Base-by-base conservation (phyloP, 2,329 filamentous ascomycete genomes). In the Ophiostoma perfectum region DNA sequence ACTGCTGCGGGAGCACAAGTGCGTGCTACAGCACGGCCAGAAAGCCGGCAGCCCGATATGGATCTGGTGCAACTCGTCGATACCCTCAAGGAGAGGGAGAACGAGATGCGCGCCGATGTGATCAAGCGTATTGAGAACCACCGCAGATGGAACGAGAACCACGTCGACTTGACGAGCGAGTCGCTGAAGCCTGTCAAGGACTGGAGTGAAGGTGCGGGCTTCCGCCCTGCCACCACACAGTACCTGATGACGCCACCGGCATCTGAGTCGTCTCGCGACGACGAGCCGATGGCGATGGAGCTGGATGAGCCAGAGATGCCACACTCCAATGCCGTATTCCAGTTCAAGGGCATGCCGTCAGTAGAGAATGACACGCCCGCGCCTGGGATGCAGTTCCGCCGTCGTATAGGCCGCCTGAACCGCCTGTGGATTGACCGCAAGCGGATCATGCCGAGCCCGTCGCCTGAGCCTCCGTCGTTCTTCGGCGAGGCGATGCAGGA, bases 391-490 rank as follows among this genome's bases (percentile, higher is more conserved):
- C 88, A 89, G 16, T 97, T 91, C 81, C 88, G 94, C 72, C 88
- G 93, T 72, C 89, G 95, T 70, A 88, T 93, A 68, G 94, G 94
- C 67, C 90, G 94, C 73, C 84, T 93, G 71, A 92, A 93, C 71
- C 88, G 94, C 52, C 78, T 96, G 73, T 92, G 93, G 85, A 92
- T 98, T 73, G 95, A 98, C 78, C 89, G 93, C 73, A 88, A 91
- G 73, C 88, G 89, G 68, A 42, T 69, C 36, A 81, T 92, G 75
- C 84, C 77, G 60, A 84, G 81, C 66, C 80, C 81, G 70, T 80
- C 78, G 75, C 81, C 79, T 76, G 78, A 77, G 75, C n/a, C 27
- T 44, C 47, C 58, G 16, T 36, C 65, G 1, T 8, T 18, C 9
- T 58, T 60, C 1, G 27, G 55, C 44, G 55, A 47, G 2, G 38